Conservation (phyloP, 768 basidiomycete species). For the Phallus indusiatus region DNA sequence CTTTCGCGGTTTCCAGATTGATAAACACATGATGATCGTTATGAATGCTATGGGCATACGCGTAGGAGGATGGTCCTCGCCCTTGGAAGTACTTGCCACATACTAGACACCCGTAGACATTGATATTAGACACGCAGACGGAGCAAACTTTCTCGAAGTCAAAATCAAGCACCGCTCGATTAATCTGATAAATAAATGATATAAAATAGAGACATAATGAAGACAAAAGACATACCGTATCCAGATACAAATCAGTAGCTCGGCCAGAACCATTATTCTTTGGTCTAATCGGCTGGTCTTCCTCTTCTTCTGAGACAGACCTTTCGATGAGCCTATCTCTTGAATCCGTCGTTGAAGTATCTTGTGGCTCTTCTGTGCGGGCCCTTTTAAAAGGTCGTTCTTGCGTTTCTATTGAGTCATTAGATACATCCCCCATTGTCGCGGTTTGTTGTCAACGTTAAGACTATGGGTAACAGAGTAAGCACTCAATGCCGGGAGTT, state of each 20-base stretch:
- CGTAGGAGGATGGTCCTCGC: slow-evolving; percentile 85
- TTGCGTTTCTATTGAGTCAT: not conserved
- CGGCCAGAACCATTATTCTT: slow-evolving; percentile 15
- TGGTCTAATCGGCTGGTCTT: slow-evolving; percentile 21
- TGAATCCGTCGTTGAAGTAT: not conserved
- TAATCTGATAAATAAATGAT: slow-evolving; percentile 48
- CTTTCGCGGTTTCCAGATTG: slow-evolving; percentile 89
- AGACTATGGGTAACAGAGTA: not conserved
- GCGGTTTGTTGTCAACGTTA: not conserved
- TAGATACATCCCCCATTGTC: not conserved
- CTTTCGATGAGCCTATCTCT: not conserved
- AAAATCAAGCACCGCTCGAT: slow-evolving; percentile 86
- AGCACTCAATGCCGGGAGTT: not conserved
- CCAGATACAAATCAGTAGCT: slow-evolving; percentile 84
- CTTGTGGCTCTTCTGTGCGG: not conserved
- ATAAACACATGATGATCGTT: slow-evolving; percentile 99
- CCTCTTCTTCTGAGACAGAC: slow-evolving; percentile 12
- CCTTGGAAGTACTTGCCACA: slow-evolving; percentile 99
- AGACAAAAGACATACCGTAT: slow-evolving; percentile 56
- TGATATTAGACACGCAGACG: slow-evolving; percentile 91
- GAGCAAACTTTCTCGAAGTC: slow-evolving; percentile 99
- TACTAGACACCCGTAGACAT: slow-evolving; percentile 94
- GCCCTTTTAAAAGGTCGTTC: not conserved
- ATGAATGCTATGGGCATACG: slow-evolving; percentile 94
- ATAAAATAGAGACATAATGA: slow-evolving; percentile 5